phyloP scores from a whole-genome alignment of 2,329 filamentous ascomycete species.

The Westerdykella ornata region DNA sequence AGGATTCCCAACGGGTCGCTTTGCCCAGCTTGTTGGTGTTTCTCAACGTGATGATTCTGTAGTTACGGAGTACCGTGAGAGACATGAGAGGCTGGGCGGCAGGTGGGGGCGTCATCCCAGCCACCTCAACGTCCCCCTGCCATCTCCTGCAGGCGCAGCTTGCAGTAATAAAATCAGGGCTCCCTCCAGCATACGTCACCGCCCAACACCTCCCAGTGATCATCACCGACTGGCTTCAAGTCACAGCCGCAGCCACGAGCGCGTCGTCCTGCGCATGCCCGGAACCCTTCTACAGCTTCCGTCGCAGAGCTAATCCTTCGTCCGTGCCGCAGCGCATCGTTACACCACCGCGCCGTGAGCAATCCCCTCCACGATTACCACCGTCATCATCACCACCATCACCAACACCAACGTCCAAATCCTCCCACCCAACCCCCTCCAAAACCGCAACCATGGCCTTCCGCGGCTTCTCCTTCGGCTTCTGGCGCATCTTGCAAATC shows the following conservation, averaged over 20 bases:
- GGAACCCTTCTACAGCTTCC: too few species aligned
- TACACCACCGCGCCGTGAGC: not conserved
- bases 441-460: slow-evolving; percentile 38
- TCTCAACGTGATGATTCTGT: not conserved
- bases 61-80: too few species aligned
- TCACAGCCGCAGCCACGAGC: not conserved
- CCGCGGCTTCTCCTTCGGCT: slow-evolving; percentile 54
- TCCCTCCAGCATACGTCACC: not conserved
- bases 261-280: too few species aligned
- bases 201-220: not conserved
- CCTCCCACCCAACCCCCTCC: not conserved
- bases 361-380: not conserved
- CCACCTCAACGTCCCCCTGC: not conserved
- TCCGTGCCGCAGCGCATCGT: not conserved
- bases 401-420: slow-evolving; percentile 6
- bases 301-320: not conserved
- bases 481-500: slow-evolving; percentile 56
- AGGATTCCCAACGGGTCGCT: not conserved
- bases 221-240: not conserved
- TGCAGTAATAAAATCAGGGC: not conserved
- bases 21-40: not conserved
- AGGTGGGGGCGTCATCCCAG: too few species aligned
- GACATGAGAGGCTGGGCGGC: too few species aligned
- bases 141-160: not conserved
- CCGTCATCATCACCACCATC: not conserved